Base-by-base conservation (phyloP, 208 protist genomes). In the Crithidia acanthocephali region DNA sequence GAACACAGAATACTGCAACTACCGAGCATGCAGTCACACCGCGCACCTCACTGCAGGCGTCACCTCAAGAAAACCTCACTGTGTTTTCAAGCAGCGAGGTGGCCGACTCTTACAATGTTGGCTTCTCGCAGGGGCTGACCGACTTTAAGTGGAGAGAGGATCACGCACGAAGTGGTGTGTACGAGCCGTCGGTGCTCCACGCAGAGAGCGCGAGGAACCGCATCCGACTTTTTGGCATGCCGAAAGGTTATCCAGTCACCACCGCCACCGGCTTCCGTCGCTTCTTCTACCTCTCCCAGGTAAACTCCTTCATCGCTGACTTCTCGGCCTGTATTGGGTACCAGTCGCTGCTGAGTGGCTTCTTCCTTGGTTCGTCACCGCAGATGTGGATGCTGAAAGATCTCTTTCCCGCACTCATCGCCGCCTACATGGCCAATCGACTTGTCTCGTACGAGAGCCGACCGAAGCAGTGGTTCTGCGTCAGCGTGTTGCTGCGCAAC, bases 381-480 rank as follows among this genome's bases (percentile, higher is more conserved):
- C 90, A 93, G 76, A 66, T 95, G 74, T 95, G 90, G 87, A 93
- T 95, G 86, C 71, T 95, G 66, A 95, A 95, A 72, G 90, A 95
- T 56, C 81, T 95, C 33, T 66, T 80, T 33, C 90, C 90, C 16
- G 90, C 90, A 7, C 71, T 93, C 3, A 57, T 87, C 35, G 87
- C 90, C 11, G 85, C 90, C 28, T 92, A 92, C 73, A 68, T 95
- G 64, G 90, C 90, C 25, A 95, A 95, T 73, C 76, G 78, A 35
- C 79, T 95, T 28, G 77, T 95, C 32, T 92, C 85, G 7, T 95
- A 95, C 62, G 90, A 95, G 76, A 90, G 83, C 57, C 73, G 90
- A n/a, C 90, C 90, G 16, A 95, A 95, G 72, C 91, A 90, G 63
- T 95, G 90, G 90, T 93, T 95, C 72, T 76, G 87, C 6, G 79